Percentiles rank a stretch among this genome's conserved stretches.
phyloP scores from a whole-genome alignment of 164 flowering plant species.

The Dillenia turbinata region DNA sequence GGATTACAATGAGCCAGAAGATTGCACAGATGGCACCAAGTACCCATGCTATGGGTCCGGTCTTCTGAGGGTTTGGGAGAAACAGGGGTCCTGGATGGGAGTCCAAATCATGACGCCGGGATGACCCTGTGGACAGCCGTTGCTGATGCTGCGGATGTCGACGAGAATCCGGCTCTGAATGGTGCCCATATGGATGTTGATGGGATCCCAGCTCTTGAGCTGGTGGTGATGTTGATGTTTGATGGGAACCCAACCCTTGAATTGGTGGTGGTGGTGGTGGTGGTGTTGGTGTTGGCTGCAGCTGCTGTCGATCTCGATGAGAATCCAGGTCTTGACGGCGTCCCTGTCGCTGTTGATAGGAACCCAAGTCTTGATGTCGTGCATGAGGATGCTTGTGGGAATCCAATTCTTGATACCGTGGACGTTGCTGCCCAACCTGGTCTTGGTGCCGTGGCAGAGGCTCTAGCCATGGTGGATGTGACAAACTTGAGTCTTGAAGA shows the following conservation, averaged over 20 bases:
- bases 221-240: too few species aligned
- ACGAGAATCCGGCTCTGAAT: neutral
- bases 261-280: neutral
- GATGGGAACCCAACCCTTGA: too few species aligned
- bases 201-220: too few species aligned
- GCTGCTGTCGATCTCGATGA: neutral
- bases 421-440: neutral
- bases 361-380: too few species aligned
- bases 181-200: too few species aligned
- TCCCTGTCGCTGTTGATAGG: too few species aligned
- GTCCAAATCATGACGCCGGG: neutral
- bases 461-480: constrained; percentile 6
- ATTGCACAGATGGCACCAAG: constrained; percentile 47
- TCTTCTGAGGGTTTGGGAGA: constrained; percentile 17
- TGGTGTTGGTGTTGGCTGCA: neutral
- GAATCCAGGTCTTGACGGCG: too few species aligned
- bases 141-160: constrained; percentile 2
- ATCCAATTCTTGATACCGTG: too few species aligned
- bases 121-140: neutral
- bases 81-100: constrained; percentile 1
- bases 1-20: constrained; percentile 47
- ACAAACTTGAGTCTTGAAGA: neutral
- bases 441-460: neutral
- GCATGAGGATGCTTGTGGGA: too few species aligned
- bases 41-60: constrained; percentile 45